phyloP scores from a whole-genome alignment of 768 basidiomycete genomes.

The Thelephora aurantiotincta region DNA sequence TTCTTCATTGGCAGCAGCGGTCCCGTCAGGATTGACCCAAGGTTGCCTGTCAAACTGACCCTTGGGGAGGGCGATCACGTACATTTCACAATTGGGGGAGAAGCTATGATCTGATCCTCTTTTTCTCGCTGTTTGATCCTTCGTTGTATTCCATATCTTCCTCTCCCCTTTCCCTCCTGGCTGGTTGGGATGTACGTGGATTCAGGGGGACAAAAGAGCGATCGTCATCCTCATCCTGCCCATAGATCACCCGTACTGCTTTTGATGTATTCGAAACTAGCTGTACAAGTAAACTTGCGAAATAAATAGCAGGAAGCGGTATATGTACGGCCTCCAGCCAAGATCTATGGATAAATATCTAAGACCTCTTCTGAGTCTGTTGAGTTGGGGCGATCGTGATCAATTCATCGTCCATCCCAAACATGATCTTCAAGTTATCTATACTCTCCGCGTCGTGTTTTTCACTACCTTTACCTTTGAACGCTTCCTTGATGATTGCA shows the following conservation, averaged over 20 bases:
- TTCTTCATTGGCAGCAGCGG: constrained; percentile 74
- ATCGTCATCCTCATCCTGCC: not conserved
- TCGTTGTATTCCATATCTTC: not conserved
- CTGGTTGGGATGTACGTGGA: no score
- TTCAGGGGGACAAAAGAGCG: no score
- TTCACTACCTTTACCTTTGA: constrained; percentile 35
- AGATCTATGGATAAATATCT: no score
- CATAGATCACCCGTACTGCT: not conserved
- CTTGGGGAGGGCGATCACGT: constrained; percentile 76
- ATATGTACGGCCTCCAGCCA: no score
- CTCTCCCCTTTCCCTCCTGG: not conserved
- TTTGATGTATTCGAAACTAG: not conserved
- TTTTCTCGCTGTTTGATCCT: not conserved
- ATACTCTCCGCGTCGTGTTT: constrained; percentile 55
- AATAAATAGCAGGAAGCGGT: not conserved
- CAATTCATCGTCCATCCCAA: constrained; percentile 27
- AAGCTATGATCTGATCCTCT: constrained; percentile 24
- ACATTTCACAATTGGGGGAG: constrained; percentile 41
- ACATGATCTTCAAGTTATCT: constrained; percentile 74
- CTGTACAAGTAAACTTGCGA: not conserved
- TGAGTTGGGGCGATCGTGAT: constrained; percentile 1
- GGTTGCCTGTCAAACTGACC: constrained; percentile 65
- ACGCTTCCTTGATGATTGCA: constrained; percentile 76
- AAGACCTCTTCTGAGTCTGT: no score
- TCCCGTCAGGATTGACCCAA: constrained; percentile 72